Evolutionary conservation across 2,329 filamentous ascomycete genomes (phyloP).

Genomic region (Colletotrichum gloeosporioides): DNA sequence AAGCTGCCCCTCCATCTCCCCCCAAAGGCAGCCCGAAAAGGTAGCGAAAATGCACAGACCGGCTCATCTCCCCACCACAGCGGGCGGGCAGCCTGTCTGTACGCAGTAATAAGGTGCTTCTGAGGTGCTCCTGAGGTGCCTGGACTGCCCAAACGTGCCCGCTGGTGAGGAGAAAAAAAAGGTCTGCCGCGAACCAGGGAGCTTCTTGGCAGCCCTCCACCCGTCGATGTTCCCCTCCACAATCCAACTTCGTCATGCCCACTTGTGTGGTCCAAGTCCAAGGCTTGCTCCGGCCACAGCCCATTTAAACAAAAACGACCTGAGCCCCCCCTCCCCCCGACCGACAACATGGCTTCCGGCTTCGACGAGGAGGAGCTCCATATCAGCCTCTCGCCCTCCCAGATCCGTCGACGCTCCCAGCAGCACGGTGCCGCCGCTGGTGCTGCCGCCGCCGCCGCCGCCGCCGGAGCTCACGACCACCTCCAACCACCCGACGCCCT

Average conservation of each 20-base stretch:
- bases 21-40: neutral
- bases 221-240: conserved; percentile 19
- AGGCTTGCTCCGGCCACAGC: conserved; percentile 22
- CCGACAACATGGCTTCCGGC: conserved; percentile 52
- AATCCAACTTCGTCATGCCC: conserved; percentile 24
- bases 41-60: conserved; percentile 9
- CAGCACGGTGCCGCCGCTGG: conserved; percentile 15
- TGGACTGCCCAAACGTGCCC: neutral
- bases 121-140: neutral
- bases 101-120: neutral
- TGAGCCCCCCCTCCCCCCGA: conserved; percentile 1
- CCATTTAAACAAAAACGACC: conserved; percentile 22
- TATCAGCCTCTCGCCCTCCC: conserved; percentile 64
- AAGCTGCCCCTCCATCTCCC: conserved; percentile 1
- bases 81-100: neutral
- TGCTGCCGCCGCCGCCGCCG: conserved; percentile 20
- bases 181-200: conserved; percentile 11
- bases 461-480: conserved; percentile 25
- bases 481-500: conserved; percentile 29
- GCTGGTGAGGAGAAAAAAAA: neutral
- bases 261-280: conserved; percentile 20
- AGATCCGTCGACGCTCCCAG: conserved; percentile 57
- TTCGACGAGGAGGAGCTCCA: conserved; percentile 86
- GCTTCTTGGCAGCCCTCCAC: conserved; percentile 20
- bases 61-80: neutral